Evolutionary conservation across 1,284 basidiomycete genomes (phyloP).

Genomic region (Rhodotorula sp.): DNA sequence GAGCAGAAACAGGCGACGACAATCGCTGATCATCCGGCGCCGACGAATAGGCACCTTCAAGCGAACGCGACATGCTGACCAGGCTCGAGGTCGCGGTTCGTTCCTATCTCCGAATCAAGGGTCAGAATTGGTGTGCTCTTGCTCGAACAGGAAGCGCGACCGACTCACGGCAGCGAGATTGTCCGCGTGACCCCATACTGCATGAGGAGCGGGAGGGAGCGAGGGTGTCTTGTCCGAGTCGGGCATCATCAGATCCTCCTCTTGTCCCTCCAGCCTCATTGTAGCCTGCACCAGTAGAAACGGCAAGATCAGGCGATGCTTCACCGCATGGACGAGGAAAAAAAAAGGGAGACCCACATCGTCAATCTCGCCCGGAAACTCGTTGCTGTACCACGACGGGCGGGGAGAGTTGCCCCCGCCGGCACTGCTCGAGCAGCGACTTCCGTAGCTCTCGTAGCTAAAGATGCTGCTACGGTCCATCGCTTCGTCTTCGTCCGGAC

Average conservation of each 20-base stretch:
- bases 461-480: constrained; percentile 7
- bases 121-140: too few relatives aligned
- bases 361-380: neutral
- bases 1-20: too few relatives aligned
- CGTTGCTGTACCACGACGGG: neutral
- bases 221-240: neutral
- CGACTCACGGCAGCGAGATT: neutral
- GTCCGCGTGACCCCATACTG: neutral
- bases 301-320: neutral
- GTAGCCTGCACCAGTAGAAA: neutral
- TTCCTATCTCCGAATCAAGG: too few relatives aligned
- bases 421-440: neutral
- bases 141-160: neutral
- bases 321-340: neutral
- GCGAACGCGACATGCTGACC: too few relatives aligned
- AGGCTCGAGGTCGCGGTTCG: too few relatives aligned
- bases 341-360: neutral
- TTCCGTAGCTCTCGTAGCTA: constrained; percentile 13
- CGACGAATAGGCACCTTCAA: too few relatives aligned
- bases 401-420: neutral
- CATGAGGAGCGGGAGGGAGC: neutral
- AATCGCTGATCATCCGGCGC: too few relatives aligned
- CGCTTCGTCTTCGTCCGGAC: neutral
- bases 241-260: neutral
- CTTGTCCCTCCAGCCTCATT: neutral